A percentile compares a stretch with the other conserved stretches of the same genome.
Evolutionary conservation across 257 asterid genomes (phyloP).

Genomic region (Handroanthus guayacan): DNA sequence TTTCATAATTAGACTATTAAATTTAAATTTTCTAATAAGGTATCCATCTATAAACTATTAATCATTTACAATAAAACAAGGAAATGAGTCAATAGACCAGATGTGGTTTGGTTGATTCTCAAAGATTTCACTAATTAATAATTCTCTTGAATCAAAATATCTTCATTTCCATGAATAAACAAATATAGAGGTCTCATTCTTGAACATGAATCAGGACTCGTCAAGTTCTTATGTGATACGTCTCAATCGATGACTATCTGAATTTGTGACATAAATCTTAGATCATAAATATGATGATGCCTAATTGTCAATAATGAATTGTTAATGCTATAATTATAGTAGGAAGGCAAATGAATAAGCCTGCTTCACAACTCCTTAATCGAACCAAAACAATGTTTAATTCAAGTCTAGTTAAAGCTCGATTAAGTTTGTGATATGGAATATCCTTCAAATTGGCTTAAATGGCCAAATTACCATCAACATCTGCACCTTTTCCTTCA

Average conservation of each 20-base stretch:
- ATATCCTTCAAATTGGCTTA: too few relatives aligned
- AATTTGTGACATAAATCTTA: background rate
- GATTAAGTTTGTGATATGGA: too few relatives aligned
- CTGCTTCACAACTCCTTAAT: background rate
- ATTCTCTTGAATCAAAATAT: background rate
- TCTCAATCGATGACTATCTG: background rate
- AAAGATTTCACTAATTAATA: background rate
- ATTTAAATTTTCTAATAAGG: too few relatives aligned
- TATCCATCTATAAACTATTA: too few relatives aligned
- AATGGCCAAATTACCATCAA: too few relatives aligned
- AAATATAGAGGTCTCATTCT: background rate
- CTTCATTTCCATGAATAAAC: background rate
- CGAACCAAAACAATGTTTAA: too few relatives aligned
- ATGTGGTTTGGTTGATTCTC: background rate
- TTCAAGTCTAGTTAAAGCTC: too few relatives aligned
- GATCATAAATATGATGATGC: background rate
- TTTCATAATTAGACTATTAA: too few relatives aligned
- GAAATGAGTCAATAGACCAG: background rate
- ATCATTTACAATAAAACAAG: background rate
- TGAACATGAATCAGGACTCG: background rate
- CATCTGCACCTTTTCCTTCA: too few relatives aligned
- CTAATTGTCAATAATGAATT: background rate
- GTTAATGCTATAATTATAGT: background rate
- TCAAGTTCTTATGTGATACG: background rate
- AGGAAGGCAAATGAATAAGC: background rate